Evolutionary conservation across 257 asterid genomes (phyloP).

Genomic region (Verbena officinalis): DNA sequence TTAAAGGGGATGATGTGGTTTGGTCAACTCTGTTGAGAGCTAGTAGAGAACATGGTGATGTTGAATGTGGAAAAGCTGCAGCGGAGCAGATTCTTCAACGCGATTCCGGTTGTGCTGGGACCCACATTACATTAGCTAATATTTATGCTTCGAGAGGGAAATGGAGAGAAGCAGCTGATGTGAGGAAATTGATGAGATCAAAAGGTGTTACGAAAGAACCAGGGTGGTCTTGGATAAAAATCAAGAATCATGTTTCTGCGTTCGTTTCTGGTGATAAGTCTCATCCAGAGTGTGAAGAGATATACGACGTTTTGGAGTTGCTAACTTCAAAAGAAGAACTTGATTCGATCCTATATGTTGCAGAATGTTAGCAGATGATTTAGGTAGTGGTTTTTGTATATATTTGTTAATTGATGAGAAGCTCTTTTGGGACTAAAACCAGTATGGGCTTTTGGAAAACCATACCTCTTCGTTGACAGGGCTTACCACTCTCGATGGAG

Average conservation of each 20-base stretch:
- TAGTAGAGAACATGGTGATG: slow-evolving; percentile 70
- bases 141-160: slow-evolving; percentile 75
- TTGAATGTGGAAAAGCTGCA: slow-evolving; percentile 70
- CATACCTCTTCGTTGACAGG: too few relatives aligned
- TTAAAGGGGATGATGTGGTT: slow-evolving; percentile 70
- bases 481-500: too few relatives aligned
- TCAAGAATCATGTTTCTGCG: slow-evolving; percentile 59
- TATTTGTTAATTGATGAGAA: neutral
- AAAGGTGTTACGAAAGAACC: slow-evolving; percentile 87
- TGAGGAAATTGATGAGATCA: slow-evolving; percentile 76
- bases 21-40: slow-evolving; percentile 88
- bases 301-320: slow-evolving; percentile 56
- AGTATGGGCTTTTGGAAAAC: too few relatives aligned
- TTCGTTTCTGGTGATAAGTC: slow-evolving; percentile 72
- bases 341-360: slow-evolving; percentile 33
- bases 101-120: slow-evolving; percentile 82
- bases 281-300: slow-evolving; percentile 54
- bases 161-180: slow-evolving; percentile 77
- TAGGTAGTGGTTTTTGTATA: neutral
- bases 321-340: slow-evolving; percentile 45
- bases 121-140: slow-evolving; percentile 78
- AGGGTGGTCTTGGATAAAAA: slow-evolving; percentile 91
- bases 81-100: slow-evolving; percentile 62
- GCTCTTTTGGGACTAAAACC: neutral
- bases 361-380: slow-evolving; percentile 30